Evolutionary conservation across 2,329 filamentous ascomycete genomes (phyloP).

Genomic region (Furcasterigmium sp.): DNA sequence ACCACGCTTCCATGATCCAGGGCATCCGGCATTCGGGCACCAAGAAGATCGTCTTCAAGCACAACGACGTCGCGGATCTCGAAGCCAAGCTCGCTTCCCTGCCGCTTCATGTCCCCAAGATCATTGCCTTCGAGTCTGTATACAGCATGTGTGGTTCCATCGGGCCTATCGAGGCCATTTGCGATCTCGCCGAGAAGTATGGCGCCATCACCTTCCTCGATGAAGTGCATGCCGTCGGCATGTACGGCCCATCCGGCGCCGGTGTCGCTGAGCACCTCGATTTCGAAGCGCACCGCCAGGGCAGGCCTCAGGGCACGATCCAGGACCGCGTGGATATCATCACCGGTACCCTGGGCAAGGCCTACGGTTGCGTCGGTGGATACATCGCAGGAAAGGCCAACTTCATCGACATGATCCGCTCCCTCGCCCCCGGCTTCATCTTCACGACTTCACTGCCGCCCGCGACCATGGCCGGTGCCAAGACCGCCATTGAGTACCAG

Average conservation of each 20-base stretch:
- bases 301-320: slow-evolving; percentile 72
- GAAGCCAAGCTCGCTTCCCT: slow-evolving; percentile 89
- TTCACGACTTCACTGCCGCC: slow-evolving; percentile 97
- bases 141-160: slow-evolving; percentile 99
- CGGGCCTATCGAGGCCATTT: slow-evolving; percentile 92
- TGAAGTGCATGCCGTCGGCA: slow-evolving; percentile 97
- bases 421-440: slow-evolving; percentile 94
- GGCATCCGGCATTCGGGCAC: slow-evolving; percentile 96
- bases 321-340: slow-evolving; percentile 98
- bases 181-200: slow-evolving; percentile 94
- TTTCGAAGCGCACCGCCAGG: slow-evolving; percentile 76
- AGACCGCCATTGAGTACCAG: slow-evolving; percentile 90
- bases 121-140: slow-evolving; percentile 97
- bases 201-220: slow-evolving; percentile 96
- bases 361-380: slow-evolving; percentile 94
- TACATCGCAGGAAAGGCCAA: slow-evolving; percentile 90
- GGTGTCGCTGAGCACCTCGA: slow-evolving; percentile 97
- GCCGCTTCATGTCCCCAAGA: slow-evolving; percentile 82
- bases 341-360: slow-evolving; percentile 93
- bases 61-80: slow-evolving; percentile 91
- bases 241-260: slow-evolving; percentile 95
- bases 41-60: slow-evolving; percentile 97
- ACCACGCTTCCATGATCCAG: slow-evolving; percentile 99
- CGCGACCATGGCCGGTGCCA: slow-evolving; percentile 92
- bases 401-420: slow-evolving; percentile 88